Conservation (phyloP, 176 grass and related monocot species). For the Carex scoparia region DNA sequence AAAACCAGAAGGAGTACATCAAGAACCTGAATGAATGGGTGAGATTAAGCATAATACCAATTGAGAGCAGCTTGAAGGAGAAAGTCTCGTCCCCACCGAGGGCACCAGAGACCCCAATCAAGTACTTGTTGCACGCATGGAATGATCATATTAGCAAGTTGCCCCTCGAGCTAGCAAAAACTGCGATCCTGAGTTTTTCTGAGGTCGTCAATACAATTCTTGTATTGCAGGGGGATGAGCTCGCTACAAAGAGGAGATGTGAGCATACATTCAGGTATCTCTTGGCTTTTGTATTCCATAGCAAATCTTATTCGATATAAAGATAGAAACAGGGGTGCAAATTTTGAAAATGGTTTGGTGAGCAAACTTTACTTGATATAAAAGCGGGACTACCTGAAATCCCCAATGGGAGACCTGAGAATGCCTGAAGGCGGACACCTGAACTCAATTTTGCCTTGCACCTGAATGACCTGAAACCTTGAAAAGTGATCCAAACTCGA, state of each 20-base stretch:
- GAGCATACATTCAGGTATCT: slow-evolving; percentile 31
- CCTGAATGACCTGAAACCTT: neutral
- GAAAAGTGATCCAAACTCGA: neutral
- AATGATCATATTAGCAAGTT: slow-evolving; percentile 72
- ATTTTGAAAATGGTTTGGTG: neutral
- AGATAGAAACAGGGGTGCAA: neutral
- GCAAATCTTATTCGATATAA: neutral
- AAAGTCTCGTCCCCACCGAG: slow-evolving; percentile 76
- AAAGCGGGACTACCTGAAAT: neutral
- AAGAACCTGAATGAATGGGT: slow-evolving; percentile 79
- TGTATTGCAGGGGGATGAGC: slow-evolving; percentile 60
- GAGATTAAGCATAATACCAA: slow-evolving; percentile 76
- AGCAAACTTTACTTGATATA: neutral
- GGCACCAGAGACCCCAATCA: slow-evolving; percentile 53
- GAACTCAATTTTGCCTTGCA: neutral
- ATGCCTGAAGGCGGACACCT: neutral
- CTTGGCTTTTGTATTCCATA: neutral
- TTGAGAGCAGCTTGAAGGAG: slow-evolving; percentile 84
- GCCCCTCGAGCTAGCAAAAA: slow-evolving; percentile 66
- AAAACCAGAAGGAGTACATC: slow-evolving; percentile 73
- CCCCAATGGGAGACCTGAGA: neutral
- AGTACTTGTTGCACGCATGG: slow-evolving; percentile 69
- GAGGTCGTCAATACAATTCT: slow-evolving; percentile 59
- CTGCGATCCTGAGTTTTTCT: slow-evolving; percentile 62
- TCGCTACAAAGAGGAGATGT: slow-evolving; percentile 50